Conservation (phyloP, 306 rosid genomes). For the Dicorynia guianensis region DNA sequence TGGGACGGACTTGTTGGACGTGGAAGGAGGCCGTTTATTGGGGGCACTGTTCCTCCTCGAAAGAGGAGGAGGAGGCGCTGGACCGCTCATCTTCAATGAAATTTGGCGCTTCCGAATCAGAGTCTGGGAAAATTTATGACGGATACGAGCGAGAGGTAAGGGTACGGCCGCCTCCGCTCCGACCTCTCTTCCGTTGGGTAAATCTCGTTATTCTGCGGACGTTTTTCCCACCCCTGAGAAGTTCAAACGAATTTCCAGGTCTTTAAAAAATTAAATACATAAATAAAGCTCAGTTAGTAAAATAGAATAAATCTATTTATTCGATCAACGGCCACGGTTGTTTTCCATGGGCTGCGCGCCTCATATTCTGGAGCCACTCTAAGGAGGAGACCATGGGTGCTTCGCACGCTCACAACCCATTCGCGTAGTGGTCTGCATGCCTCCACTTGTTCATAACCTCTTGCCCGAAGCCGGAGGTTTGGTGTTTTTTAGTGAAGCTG, state of each 20-base stretch:
- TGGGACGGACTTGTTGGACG: slow-evolving; percentile 52
- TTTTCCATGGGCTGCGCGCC: too few species aligned
- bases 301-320: too few species aligned
- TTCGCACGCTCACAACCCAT: not conserved
- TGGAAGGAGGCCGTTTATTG: slow-evolving; percentile 62
- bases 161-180: slow-evolving; percentile 28
- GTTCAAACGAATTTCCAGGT: slow-evolving; percentile 23
- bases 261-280: not conserved
- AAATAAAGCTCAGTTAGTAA: not conserved
- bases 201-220: not conserved
- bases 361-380: too few species aligned
- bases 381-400: too few species aligned
- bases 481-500: not conserved
- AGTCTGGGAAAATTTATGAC: not conserved
- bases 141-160: not conserved
- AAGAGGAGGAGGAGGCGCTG: slow-evolving; percentile 41
- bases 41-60: slow-evolving; percentile 56
- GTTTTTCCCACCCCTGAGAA: not conserved
- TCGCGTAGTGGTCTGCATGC: slow-evolving; percentile 6
- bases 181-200: not conserved
- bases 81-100: slow-evolving; percentile 65
- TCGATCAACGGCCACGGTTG: too few species aligned
- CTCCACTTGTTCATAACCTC: slow-evolving; percentile 31
- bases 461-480: not conserved
- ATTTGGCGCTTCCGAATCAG: not conserved